These are phyloP conservation scores for Trapa incisa DNA, from an alignment of 345 rosid species.

Conservation along the genomic window DNA sequence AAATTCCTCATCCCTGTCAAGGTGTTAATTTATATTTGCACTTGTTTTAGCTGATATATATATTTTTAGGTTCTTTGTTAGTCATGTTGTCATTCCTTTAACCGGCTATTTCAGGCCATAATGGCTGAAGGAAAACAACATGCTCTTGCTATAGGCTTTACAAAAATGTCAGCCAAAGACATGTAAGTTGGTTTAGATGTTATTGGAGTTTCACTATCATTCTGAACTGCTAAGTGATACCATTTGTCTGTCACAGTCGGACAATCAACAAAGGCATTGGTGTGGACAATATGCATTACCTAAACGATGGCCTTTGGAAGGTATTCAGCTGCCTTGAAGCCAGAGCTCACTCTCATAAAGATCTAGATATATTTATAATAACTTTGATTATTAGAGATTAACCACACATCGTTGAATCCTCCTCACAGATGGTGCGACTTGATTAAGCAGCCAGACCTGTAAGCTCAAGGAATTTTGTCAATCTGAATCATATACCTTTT, in stretches of 20 bases:
- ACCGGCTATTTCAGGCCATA: slow-evolving; percentile 49
- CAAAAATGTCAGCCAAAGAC: slow-evolving; percentile 96
- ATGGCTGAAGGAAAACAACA: slow-evolving; percentile 99
- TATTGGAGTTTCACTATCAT: neutral
- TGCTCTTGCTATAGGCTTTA: slow-evolving; percentile 95
- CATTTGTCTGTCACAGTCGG: slow-evolving; percentile 33
- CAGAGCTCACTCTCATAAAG: too few species aligned
- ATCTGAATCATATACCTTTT: neutral
- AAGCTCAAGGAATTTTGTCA: neutral
- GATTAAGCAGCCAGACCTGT: slow-evolving; percentile 27
- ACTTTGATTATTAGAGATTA: neutral
- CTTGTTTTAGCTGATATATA: neutral
- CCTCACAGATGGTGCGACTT: slow-evolving; percentile 71
- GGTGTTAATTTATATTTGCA: neutral
- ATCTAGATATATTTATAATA: neutral
- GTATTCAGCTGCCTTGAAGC: slow-evolving; percentile 16
- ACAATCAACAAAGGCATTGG: slow-evolving; percentile 94
- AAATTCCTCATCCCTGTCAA: neutral
- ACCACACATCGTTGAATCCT: neutral
- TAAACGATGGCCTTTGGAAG: slow-evolving; percentile 99
- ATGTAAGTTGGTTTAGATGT: slow-evolving; percentile 44
- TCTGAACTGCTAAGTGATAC: neutral
- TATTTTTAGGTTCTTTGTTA: neutral
- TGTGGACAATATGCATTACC: slow-evolving; percentile 97
- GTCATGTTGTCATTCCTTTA: slow-evolving; percentile 7